phyloP scores from a whole-genome alignment of 345 rosid species.

The Eutrema yunnanense region DNA sequence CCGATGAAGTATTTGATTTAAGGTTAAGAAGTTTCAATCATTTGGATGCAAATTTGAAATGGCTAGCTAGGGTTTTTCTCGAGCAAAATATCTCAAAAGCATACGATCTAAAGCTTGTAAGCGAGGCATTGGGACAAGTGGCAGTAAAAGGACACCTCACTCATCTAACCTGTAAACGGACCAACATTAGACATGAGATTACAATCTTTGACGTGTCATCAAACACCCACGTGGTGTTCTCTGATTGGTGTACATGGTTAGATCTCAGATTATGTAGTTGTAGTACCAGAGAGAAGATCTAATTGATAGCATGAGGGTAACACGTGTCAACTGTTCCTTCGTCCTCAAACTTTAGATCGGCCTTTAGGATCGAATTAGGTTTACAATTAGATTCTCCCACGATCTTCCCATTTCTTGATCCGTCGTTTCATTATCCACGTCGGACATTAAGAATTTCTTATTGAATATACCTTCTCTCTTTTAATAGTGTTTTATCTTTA shows the following conservation, averaged over 20 bases:
- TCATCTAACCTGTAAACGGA: neutral
- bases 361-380: neutral
- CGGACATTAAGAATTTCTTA: neutral
- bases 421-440: neutral
- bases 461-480: neutral
- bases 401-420: neutral
- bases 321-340: constrained; percentile 11
- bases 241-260: neutral
- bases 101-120: constrained; percentile 3
- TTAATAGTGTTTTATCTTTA: neutral
- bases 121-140: constrained; percentile 1
- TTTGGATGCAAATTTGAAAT: neutral
- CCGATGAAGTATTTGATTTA: neutral
- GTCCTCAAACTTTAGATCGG: neutral
- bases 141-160: constrained; percentile 11
- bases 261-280: constrained; percentile 25
- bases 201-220: constrained; percentile 9
- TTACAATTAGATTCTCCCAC: constrained; percentile 6
- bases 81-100: constrained; percentile 14
- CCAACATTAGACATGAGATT: constrained; percentile 15
- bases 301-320: neutral
- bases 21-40: neutral
- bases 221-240: constrained; percentile 17
- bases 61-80: neutral
- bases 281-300: constrained; percentile 15